Percentiles rank a stretch among this genome's conserved stretches.
Conservation (phyloP, 768 basidiomycete species). For the Holtermanniella nyarrowii region DNA sequence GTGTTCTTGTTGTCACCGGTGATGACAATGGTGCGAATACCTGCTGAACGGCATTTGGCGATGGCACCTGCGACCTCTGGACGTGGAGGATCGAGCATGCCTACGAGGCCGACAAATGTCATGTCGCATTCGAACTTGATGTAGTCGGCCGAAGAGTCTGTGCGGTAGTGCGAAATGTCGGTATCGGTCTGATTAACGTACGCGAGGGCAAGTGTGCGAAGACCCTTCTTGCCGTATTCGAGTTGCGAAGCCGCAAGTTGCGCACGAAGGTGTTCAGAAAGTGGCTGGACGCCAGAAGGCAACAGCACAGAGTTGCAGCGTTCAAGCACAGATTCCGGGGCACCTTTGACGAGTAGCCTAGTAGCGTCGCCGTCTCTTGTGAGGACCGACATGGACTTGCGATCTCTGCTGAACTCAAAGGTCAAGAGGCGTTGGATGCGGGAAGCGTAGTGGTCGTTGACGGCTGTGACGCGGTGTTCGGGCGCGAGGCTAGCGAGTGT, state of each 20-base stretch:
- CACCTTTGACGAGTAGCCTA: slow-evolving; percentile 84
- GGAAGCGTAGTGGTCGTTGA: slow-evolving; percentile 73
- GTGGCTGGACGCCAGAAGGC: slow-evolving; percentile 51
- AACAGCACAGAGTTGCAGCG: slow-evolving; percentile 52
- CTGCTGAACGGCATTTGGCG: slow-evolving; percentile 80
- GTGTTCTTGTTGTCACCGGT: slow-evolving; percentile 98
- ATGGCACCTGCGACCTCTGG: slow-evolving; percentile 82
- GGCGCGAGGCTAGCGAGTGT: slow-evolving; percentile 53
- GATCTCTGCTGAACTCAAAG: slow-evolving; percentile 94
- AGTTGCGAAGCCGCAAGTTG: slow-evolving; percentile 57
- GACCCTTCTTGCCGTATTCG: slow-evolving; percentile 66
- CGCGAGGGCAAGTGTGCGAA: slow-evolving; percentile 85
- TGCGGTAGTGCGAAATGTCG: slow-evolving; percentile 69
- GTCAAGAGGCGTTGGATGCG: slow-evolving; percentile 72
- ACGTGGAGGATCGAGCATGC: slow-evolving; percentile 95
- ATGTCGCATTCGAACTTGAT: slow-evolving; percentile 81
- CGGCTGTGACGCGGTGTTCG: slow-evolving; percentile 60
- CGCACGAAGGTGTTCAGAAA: slow-evolving; percentile 55
- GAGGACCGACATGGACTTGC: slow-evolving; percentile 98
- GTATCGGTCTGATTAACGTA: slow-evolving; percentile 68
- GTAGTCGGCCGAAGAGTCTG: slow-evolving; percentile 70
- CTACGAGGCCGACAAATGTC: slow-evolving; percentile 88
- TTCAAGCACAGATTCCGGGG: slow-evolving; percentile 88
- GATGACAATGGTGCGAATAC: slow-evolving; percentile 92
- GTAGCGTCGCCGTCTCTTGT: slow-evolving; percentile 53